Evolutionary conservation across 768 basidiomycete genomes (phyloP), one percentile per base, ranked within the genome.

Genomic region (Lactarius vividus): DNA sequence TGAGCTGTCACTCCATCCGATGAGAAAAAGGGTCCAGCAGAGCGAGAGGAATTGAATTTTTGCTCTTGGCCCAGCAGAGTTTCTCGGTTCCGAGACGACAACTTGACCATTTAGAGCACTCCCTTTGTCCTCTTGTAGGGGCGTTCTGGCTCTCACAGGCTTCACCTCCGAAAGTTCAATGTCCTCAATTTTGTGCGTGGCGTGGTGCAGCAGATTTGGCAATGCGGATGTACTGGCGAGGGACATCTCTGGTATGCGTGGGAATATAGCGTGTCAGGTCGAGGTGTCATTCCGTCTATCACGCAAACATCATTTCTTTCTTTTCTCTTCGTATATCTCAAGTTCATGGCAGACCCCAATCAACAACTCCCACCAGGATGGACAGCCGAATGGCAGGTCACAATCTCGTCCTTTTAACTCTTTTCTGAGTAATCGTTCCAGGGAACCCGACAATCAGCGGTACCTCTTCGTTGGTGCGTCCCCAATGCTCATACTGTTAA

Each of bases 351-450:
- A 52, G 78, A 80, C 52, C 80, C 81, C 52, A 71, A 76, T n/a
- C 84, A 86, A 73, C 86, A 92, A 75, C 78, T 97, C 42, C 96
- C 96, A 66, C 89, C 89, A 69, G 96, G 95, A 49, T 97, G 96
- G 96, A 82, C 84, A 69, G 91, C 93, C 74, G 89, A 96, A 83
- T 97, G 96, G 96, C 93, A 74, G 70, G 81, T 76, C 59, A 20
- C 1, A 1, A 49, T 64, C n/a, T 2, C 29, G 35, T 40, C 26
- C 57, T 59, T 26, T 56, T 26, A 26, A 56, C 54, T 60, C 60
- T 54, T 69, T 63, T 57, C 62, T 57, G 42, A 59, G 65, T 72
- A 68, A 62, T 52, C 28, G 59, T 66, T 40, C 52, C 74, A 95
- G 94, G 94, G 92, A 96, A 76, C 79, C 81, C 60, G 82, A 82